Conservation (phyloP, 2,329 filamentous ascomycete species). For the Colletotrichum magnum region DNA sequence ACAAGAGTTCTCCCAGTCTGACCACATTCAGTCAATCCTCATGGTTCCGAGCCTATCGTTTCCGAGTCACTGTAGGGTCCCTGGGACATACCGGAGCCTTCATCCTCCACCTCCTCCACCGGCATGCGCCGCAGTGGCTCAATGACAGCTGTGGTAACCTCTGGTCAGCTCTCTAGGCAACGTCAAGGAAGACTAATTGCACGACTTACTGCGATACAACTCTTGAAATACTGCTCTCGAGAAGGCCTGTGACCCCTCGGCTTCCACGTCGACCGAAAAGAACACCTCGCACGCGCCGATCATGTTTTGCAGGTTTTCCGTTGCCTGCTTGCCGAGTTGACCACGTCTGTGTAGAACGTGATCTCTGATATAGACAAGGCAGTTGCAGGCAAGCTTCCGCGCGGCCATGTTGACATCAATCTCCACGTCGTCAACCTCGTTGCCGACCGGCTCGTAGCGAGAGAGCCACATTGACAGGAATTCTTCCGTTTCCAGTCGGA, state of each 20-base stretch:
- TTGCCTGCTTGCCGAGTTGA: conserved; percentile 59
- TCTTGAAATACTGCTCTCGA: conserved; percentile 48
- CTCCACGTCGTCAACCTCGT: conserved; percentile 49
- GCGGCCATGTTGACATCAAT: conserved; percentile 53
- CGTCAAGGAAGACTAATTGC: neutral
- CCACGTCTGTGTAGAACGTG: conserved; percentile 58
- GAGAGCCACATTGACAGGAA: conserved; percentile 60
- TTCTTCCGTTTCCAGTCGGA: conserved; percentile 58
- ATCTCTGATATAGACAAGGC: conserved; percentile 62
- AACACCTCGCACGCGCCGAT: conserved; percentile 59
- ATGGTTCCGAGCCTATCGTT: conserved; percentile 50
- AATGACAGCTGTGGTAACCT: conserved; percentile 53
- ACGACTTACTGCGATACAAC: conserved; percentile 55
- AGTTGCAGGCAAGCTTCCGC: conserved; percentile 58
- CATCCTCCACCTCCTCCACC: conserved; percentile 71
- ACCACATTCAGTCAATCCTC: conserved; percentile 51
- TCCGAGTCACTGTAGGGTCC: conserved; percentile 52
- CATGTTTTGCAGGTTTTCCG: conserved; percentile 58
- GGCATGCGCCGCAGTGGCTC: conserved; percentile 67
- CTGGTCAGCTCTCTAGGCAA: conserved; percentile 3
- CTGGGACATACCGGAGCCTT: conserved; percentile 68
- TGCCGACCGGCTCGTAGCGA: conserved; percentile 41
- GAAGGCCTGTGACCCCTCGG: conserved; percentile 4
- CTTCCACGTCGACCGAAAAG: conserved; percentile 47
- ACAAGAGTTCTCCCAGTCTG: conserved; percentile 70